phyloP scores from a whole-genome alignment of 345 rosid species.

The Lenwebbia sp. region DNA sequence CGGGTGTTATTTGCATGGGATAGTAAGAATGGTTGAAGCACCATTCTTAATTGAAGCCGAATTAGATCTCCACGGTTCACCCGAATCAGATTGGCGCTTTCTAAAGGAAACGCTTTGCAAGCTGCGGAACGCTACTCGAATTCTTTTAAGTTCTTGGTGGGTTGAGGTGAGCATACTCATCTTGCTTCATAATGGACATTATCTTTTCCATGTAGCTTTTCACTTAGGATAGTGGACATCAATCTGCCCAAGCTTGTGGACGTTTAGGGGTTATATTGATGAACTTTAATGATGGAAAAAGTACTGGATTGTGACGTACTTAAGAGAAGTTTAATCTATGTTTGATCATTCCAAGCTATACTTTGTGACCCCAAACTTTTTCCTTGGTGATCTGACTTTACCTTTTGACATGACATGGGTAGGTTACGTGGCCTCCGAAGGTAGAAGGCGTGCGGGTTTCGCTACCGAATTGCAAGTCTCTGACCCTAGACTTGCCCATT shows the following conservation, averaged over 20 bases:
- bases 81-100: neutral
- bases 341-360: neutral
- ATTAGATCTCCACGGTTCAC: neutral
- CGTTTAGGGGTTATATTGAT: neutral
- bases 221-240: neutral
- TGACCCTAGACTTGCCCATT: neutral
- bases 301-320: neutral
- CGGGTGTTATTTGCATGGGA: accelerated
- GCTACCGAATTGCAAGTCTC: neutral
- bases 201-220: neutral
- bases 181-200: neutral
- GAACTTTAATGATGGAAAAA: neutral
- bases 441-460: neutral
- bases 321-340: neutral
- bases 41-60: neutral
- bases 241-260: neutral
- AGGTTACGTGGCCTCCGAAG: neutral
- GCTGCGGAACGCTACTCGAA: neutral
- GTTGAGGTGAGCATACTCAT: neutral
- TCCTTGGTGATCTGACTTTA: neutral
- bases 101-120: neutral
- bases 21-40: neutral
- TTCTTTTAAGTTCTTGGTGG: neutral
- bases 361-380: neutral
- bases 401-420: neutral